These are phyloP conservation scores for Aspergillus sp. DNA, from an alignment of 2,329 filamentous ascomycete genomes.

Conservation along the genomic window DNA sequence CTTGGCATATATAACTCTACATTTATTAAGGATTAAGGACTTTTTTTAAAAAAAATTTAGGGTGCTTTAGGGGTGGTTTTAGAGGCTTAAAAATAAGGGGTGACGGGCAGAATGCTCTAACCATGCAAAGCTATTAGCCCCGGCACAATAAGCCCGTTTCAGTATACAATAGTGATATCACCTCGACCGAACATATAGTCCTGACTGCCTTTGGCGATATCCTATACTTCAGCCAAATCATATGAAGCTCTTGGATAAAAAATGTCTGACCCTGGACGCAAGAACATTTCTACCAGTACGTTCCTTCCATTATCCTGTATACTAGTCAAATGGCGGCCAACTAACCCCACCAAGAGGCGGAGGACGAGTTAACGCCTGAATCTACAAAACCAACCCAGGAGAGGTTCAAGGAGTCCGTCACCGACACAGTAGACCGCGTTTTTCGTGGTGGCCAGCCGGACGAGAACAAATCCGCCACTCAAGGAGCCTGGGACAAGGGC, in stretches of 20 bases:
- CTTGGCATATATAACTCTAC: too few species aligned
- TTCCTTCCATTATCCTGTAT: constrained; percentile 4
- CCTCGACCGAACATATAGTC: too few species aligned
- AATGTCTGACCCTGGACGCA: constrained; percentile 55
- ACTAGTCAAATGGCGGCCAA: constrained; percentile 1
- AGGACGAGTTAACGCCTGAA: constrained; percentile 50
- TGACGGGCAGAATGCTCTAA: too few species aligned
- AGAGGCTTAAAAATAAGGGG: too few species aligned
- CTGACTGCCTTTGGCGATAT: background rate
- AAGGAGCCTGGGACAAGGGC: constrained; percentile 43
- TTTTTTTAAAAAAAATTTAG: too few species aligned
- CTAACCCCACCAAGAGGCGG: constrained; percentile 37
- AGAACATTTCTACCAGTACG: constrained; percentile 48
- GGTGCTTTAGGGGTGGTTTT: too few species aligned
- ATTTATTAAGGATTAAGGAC: too few species aligned
- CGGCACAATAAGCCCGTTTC: too few species aligned
- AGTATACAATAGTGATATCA: too few species aligned
- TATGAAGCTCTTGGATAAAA: constrained; percentile 15
- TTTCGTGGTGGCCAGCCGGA: constrained; percentile 45
- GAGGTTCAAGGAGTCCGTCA: constrained; percentile 47
- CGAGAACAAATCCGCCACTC: constrained; percentile 44
- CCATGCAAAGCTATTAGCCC: too few species aligned
- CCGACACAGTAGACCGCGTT: constrained; percentile 47
- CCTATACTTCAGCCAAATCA: background rate
- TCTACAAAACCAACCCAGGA: constrained; percentile 52